Evolutionary conservation across 257 asterid genomes (phyloP).

Genomic region (Agastache rugosa): DNA sequence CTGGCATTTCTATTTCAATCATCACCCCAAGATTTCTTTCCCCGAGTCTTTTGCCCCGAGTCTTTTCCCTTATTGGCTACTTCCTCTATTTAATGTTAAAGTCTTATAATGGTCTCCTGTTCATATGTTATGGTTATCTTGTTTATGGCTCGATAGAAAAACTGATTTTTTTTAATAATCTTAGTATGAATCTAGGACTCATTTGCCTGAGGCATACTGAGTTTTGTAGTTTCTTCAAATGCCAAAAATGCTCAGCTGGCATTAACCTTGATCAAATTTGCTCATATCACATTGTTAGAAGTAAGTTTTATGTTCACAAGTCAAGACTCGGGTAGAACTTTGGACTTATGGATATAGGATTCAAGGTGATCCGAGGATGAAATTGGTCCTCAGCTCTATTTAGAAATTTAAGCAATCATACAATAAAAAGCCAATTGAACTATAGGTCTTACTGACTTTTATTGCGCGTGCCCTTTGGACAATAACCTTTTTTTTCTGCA

Average conservation of each 20-base stretch:
- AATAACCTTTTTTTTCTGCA: constrained; percentile 26
- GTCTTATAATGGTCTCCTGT: neutral
- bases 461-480: constrained; percentile 14
- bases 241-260: constrained; percentile 16
- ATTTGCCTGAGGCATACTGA: neutral
- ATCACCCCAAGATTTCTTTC: neutral
- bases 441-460: constrained; percentile 13
- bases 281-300: neutral
- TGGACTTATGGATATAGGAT: constrained; percentile 12
- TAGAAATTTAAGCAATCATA: constrained; percentile 12
- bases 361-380: constrained; percentile 11
- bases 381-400: neutral
- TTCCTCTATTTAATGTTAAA: neutral
- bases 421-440: constrained; percentile 2
- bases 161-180: too few relatives aligned
- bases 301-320: neutral
- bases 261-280: constrained; percentile 2
- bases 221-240: neutral
- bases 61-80: neutral
- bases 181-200: neutral
- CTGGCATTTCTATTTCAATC: neutral
- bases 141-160: neutral
- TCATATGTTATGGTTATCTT: constrained; percentile 8
- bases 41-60: neutral
- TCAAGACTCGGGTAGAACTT: neutral